Evolutionary conservation across 2,329 filamentous ascomycete genomes (phyloP).

Genomic region (Xylaria sp.): DNA sequence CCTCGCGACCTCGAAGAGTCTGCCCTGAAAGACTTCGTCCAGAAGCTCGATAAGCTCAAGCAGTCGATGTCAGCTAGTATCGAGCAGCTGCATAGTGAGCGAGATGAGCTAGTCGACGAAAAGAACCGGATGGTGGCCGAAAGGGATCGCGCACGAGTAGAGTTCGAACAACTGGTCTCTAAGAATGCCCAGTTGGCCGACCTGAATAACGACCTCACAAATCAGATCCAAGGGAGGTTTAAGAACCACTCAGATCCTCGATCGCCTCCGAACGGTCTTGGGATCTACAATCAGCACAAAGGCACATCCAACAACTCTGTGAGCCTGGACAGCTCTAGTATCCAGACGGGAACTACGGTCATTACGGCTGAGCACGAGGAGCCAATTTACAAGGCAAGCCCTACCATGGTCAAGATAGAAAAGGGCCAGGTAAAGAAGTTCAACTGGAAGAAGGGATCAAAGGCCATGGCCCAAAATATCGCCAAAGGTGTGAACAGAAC

Average conservation of each 20-base stretch:
- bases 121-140: conserved; percentile 79
- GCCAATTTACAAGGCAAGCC: conserved; percentile 67
- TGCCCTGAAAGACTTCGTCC: conserved; percentile 88
- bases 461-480: conserved; percentile 91
- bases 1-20: conserved; percentile 82
- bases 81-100: conserved; percentile 67
- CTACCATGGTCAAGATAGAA: conserved; percentile 93
- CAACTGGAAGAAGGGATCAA: conserved; percentile 97
- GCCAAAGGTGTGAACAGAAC: conserved; percentile 93
- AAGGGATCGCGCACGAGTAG: conserved; percentile 89
- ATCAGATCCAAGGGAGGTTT: conserved; percentile 91
- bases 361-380: conserved; percentile 69
- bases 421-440: conserved; percentile 96
- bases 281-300: conserved; percentile 59
- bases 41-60: conserved; percentile 67
- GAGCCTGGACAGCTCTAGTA: conserved; percentile 56
- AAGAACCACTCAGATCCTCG: conserved; percentile 68
- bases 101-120: conserved; percentile 82
- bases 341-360: conserved; percentile 61
- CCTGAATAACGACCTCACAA: conserved; percentile 92
- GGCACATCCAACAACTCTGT: conserved; percentile 53
- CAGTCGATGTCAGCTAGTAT: conserved; percentile 59
- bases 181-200: conserved; percentile 95
- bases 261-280: conserved; percentile 55
- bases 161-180: conserved; percentile 91